These are phyloP conservation scores for Irpex sp. DNA, from an alignment of 1,284 basidiomycete species.

Conservation along the genomic window DNA sequence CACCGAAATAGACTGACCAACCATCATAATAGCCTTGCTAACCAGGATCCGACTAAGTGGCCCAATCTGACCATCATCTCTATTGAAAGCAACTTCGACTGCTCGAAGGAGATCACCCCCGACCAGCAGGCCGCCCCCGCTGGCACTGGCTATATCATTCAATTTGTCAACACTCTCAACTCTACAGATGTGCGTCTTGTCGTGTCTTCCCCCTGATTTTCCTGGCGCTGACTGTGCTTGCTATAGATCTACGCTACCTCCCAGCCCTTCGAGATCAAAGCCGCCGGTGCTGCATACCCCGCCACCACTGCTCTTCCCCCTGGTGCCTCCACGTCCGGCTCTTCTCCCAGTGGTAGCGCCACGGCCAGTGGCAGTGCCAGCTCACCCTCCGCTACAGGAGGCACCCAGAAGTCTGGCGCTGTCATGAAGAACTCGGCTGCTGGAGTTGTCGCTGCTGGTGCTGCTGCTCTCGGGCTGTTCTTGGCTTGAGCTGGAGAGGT, in stretches of 20 bases:
- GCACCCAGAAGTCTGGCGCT: conserved; percentile 4
- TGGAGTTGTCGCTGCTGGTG: conserved; percentile 22
- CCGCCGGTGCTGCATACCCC: conserved; percentile 60
- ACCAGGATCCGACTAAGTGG: conserved; percentile 31
- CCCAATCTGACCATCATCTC: conserved; percentile 42
- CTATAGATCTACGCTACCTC: conserved; percentile 60
- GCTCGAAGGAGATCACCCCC: conserved; percentile 51
- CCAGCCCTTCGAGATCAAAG: conserved; percentile 63
- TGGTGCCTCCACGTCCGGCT: conserved; percentile 21
- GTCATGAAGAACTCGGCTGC: conserved; percentile 18
- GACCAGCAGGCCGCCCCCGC: conserved; percentile 40
- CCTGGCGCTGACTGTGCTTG: conserved; percentile 1
- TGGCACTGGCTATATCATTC: conserved; percentile 52
- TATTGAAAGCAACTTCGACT: conserved; percentile 53
- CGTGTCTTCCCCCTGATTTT: neutral
- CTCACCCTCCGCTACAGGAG: conserved; percentile 11
- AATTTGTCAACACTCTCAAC: conserved; percentile 58
- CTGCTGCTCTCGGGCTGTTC: conserved; percentile 25
- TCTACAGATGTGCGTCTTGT: conserved; percentile 41
- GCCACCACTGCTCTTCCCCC: conserved; percentile 35
- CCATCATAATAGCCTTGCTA: conserved; percentile 32
- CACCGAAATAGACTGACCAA: no score
- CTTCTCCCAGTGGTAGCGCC: conserved; percentile 24
- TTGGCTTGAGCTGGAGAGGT: conserved; percentile 16
- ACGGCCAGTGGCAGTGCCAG: conserved; percentile 15